Evolutionary conservation across 1,284 basidiomycete species (phyloP).

Genomic region (Leccinum huronense): DNA sequence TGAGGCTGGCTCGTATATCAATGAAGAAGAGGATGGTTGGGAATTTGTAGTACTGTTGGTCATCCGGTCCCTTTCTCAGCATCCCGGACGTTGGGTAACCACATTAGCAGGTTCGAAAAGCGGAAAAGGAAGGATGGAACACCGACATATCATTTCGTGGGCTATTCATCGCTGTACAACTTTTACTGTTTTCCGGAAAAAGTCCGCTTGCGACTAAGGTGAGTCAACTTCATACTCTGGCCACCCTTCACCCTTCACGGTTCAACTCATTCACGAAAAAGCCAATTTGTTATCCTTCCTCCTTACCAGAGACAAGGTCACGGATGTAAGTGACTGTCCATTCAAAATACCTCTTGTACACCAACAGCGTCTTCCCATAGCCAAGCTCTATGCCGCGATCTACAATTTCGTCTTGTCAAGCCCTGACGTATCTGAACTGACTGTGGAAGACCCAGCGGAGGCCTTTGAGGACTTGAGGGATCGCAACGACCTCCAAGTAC

Average conservation of each 20-base stretch:
- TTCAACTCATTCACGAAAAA: constrained; percentile 27
- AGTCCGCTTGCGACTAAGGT: constrained; percentile 83
- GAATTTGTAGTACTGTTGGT: constrained; percentile 81
- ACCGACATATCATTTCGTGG: constrained; percentile 84
- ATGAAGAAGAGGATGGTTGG: constrained; percentile 86
- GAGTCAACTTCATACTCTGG: constrained; percentile 18
- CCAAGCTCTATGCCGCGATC: constrained; percentile 85
- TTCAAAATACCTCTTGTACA: constrained; percentile 5
- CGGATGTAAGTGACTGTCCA: constrained; percentile 62
- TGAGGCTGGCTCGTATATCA: constrained; percentile 92
- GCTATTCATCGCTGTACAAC: constrained; percentile 89
- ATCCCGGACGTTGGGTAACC: constrained; percentile 5
- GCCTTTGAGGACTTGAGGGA: constrained; percentile 94
- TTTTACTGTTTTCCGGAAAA: constrained; percentile 93
- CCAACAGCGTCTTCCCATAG: constrained; percentile 39
- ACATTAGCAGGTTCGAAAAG: constrained; percentile 70
- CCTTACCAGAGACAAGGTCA: constrained; percentile 91
- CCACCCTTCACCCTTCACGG: not conserved
- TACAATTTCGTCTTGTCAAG: constrained; percentile 75
- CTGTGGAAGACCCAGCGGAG: constrained; percentile 96
- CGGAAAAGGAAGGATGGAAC: constrained; percentile 58
- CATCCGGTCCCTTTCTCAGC: not conserved
- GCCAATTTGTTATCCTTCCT: constrained; percentile 92
- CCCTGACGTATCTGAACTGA: constrained; percentile 80
- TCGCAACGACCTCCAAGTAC: constrained; percentile 83